Evolutionary conservation across 108 stramenopile genomes (phyloP).

Genomic region (Nitzschia sp.): DNA sequence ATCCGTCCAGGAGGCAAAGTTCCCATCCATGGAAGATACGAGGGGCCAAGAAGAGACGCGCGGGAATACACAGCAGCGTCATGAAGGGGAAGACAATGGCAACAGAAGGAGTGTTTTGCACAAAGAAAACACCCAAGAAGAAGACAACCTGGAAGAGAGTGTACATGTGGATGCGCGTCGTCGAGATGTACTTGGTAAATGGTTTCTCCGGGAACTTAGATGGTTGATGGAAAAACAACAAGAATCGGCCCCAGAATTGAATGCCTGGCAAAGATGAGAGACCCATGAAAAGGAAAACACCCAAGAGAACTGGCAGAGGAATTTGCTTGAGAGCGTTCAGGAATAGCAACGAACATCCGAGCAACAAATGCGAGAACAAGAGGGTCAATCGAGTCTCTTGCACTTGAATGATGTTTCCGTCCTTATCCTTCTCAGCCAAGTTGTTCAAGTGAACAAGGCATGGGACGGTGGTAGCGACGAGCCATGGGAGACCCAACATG

Average conservation of each 20-base stretch:
- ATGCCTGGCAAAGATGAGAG: slow-evolving; percentile 29
- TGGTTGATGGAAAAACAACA: slow-evolving; percentile 57
- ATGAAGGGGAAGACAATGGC: slow-evolving; percentile 55
- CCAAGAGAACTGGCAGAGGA: slow-evolving; percentile 50
- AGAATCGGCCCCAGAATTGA: slow-evolving; percentile 57
- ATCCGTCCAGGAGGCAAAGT: slow-evolving; percentile 50
- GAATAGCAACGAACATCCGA: slow-evolving; percentile 25
- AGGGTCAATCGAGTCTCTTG: slow-evolving; percentile 49
- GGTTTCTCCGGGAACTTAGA: slow-evolving; percentile 27
- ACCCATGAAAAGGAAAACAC: slow-evolving; percentile 61
- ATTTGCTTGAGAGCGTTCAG: slow-evolving; percentile 33
- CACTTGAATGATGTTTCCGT: slow-evolving; percentile 33
- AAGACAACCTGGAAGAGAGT: slow-evolving; percentile 45
- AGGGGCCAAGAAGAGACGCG: slow-evolving; percentile 42
- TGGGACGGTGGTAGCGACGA: slow-evolving; percentile 52
- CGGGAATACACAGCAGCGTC: slow-evolving; percentile 50
- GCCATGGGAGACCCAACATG: slow-evolving; percentile 49
- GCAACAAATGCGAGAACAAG: slow-evolving; percentile 34
- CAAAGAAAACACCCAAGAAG: slow-evolving; percentile 42
- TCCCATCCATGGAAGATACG: slow-evolving; percentile 50
- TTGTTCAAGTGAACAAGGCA: slow-evolving; percentile 41
- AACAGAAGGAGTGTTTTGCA: slow-evolving; percentile 43
- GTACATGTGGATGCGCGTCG: slow-evolving; percentile 37
- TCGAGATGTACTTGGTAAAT: slow-evolving; percentile 38
- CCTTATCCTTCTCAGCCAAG: slow-evolving; percentile 39